Evolutionary conservation across 169 alveolate genomes (phyloP).

Genomic region (Cryptosporidium felis): DNA sequence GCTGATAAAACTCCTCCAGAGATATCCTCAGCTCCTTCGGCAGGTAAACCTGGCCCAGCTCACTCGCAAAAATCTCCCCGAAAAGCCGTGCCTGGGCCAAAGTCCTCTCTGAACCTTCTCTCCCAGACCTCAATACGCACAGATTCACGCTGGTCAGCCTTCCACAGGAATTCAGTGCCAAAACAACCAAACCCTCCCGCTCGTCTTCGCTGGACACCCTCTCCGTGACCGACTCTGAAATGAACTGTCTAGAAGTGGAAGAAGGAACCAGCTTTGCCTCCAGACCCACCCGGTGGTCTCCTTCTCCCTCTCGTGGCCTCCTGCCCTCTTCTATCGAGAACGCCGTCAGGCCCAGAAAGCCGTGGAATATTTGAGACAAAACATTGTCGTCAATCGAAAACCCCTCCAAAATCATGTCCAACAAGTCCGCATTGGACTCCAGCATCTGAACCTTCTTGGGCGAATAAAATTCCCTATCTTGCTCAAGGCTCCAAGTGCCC

Average conservation of each 20-base stretch:
- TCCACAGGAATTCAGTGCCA: slow-evolving; percentile 47
- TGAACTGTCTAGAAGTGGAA: slow-evolving; percentile 30
- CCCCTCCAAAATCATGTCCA: slow-evolving; percentile 41
- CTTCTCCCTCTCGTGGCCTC: neutral
- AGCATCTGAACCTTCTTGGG: slow-evolving; percentile 33
- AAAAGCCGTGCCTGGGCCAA: neutral
- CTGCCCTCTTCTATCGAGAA: neutral
- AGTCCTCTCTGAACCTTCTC: neutral
- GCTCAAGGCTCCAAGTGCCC: slow-evolving; percentile 45
- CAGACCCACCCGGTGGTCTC: no score
- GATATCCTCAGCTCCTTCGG: neutral
- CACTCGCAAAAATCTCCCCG: neutral
- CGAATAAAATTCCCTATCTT: slow-evolving; percentile 34
- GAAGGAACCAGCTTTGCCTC: neutral
- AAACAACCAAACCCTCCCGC: neutral
- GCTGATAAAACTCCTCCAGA: slow-evolving; percentile 1
- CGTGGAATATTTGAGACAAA: slow-evolving; percentile 50
- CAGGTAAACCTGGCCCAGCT: neutral
- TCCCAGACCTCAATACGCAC: neutral
- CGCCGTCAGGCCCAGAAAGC: slow-evolving; percentile 34
- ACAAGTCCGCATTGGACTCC: slow-evolving; percentile 24
- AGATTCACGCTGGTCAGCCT: neutral
- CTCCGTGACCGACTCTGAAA: neutral
- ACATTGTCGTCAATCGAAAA: slow-evolving; percentile 47
- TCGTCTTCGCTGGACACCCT: neutral